Conservation (phyloP, 208 protist species). For the Strigomonas culicis region DNA sequence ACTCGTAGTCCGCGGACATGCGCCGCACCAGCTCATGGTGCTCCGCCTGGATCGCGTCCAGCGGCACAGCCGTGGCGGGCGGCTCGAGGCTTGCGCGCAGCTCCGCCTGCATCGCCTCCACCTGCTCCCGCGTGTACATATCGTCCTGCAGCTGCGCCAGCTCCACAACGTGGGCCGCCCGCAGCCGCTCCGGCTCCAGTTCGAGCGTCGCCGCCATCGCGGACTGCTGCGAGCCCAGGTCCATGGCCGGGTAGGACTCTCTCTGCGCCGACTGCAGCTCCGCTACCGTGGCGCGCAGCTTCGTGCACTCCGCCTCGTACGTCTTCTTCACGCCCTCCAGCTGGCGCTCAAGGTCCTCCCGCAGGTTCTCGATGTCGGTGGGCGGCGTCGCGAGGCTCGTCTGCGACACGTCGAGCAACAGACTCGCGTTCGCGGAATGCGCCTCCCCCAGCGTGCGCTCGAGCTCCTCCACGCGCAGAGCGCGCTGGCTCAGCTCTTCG, state of each 20-base stretch:
- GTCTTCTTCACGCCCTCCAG: background rate
- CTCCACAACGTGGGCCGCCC: constrained; percentile 14
- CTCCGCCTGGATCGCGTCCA: background rate
- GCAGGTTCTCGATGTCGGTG: constrained; percentile 9
- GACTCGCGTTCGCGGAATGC: constrained; percentile 7
- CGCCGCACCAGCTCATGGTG: background rate
- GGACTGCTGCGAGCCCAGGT: background rate
- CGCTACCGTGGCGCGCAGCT: constrained; percentile 6
- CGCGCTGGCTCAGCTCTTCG: background rate
- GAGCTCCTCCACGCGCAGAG: constrained; percentile 3
- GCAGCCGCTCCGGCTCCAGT: constrained; percentile 20
- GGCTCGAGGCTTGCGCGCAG: background rate
- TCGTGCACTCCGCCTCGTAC: constrained; percentile 5
- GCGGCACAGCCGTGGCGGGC: background rate
- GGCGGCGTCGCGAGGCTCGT: constrained; percentile 2
- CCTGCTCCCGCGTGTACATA: constrained; percentile 10
- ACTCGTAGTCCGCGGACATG: background rate
- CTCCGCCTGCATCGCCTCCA: constrained; percentile 1
- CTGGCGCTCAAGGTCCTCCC: background rate
- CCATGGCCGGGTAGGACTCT: background rate
- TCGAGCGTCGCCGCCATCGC: constrained; percentile 13
- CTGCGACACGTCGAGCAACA: constrained; percentile 2
- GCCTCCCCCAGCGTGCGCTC: constrained; percentile 2
- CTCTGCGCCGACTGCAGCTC: constrained; percentile 2
- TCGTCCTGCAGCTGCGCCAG: constrained; percentile 5